Evolutionary conservation across 495 filamentous ascomycete genomes (phyloP), one percentile per base, ranked within the genome.

Genomic region (Hapsidospora chrysogenum): DNA sequence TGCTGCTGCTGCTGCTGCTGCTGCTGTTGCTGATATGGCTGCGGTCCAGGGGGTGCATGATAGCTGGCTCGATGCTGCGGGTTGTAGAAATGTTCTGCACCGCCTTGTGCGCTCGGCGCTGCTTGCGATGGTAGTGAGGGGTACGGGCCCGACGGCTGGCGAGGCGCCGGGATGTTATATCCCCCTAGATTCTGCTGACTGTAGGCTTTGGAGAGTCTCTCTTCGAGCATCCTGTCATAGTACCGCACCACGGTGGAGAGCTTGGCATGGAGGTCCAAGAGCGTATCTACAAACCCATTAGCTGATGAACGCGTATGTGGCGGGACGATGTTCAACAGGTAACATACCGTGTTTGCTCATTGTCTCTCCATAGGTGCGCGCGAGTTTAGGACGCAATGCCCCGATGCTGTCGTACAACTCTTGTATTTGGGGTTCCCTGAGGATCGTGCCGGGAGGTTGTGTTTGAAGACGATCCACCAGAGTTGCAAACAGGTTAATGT

Each of bases 401-500:
- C 92, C 86, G 45, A 97, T 95, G 49, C 85, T 89, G 41, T 96
- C 92, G 50, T 97, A 97, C 6, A 97, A 63, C 56, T 97, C 89
- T 51, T 97, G 89, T 28, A 97, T 97, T 47, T 95, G 87, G 4
- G 89, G 89, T 46, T 97, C 92, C 37, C 89, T 66, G 18, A 97
- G 56, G 33, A 97, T 94, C 2, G 89, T 96, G 0, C 89, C 89
- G 0, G 87, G 85, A 7, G 89, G 83, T 44, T 97, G 89, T 38
- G 86, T 87, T 50, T 96, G 89, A 20, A 97, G 59, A 28, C 89
- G 76, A 49, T 97, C 89, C 10, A 96, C 92, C 20, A 97, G 62
- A 1, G 89, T 94, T 3, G 89, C 70, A 47, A 97, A 97, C 4
- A 97, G 70, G 49, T 92, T 92, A 43, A 97, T 97, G 41, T 96